phyloP scores from a whole-genome alignment of 225 moss, liverwort and hornwort genomes.

The Physcomitrellopsis africana region DNA sequence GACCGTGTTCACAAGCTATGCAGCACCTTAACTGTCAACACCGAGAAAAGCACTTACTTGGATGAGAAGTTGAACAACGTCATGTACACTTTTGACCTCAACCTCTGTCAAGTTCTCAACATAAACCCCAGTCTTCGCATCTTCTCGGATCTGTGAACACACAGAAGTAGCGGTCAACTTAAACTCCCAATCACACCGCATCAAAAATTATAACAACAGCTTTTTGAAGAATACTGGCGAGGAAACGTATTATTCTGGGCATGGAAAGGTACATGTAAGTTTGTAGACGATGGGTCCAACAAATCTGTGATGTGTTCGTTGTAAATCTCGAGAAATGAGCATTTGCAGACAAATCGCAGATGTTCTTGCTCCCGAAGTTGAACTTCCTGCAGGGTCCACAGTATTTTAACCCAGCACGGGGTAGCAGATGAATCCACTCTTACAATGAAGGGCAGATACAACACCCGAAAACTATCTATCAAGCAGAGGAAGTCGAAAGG shows the following conservation, averaged over 20 bases:
- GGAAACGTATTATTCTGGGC: not conserved
- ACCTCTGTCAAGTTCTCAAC: slow-evolving; percentile 78
- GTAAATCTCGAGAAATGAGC: slow-evolving; percentile 49
- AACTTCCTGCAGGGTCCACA: slow-evolving; percentile 35
- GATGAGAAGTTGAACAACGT: slow-evolving; percentile 76
- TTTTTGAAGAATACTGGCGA: not conserved
- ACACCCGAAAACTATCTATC: not conserved
- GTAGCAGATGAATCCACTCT: not conserved
- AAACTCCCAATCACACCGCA: not conserved
- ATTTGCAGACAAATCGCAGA: slow-evolving; percentile 37
- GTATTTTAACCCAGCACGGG: not conserved
- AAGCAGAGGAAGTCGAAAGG: too few relatives aligned
- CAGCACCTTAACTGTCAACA: not conserved
- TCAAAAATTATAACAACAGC: not conserved
- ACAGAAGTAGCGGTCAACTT: not conserved
- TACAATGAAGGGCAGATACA: not conserved
- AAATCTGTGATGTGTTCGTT: slow-evolving; percentile 52
- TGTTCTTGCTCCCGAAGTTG: slow-evolving; percentile 38
- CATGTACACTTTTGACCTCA: slow-evolving; percentile 71
- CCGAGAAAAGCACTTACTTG: slow-evolving; percentile 43
- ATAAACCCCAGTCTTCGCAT: slow-evolving; percentile 74
- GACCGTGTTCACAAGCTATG: not conserved
- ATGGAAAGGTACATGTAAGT: slow-evolving; percentile 35
- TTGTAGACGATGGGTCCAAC: slow-evolving; percentile 44
- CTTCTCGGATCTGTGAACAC: slow-evolving; percentile 63